A percentile compares a stretch with the other conserved stretches of the same genome.
phyloP scores from a whole-genome alignment of 345 rosid species.

The Hevea brasiliensis region DNA sequence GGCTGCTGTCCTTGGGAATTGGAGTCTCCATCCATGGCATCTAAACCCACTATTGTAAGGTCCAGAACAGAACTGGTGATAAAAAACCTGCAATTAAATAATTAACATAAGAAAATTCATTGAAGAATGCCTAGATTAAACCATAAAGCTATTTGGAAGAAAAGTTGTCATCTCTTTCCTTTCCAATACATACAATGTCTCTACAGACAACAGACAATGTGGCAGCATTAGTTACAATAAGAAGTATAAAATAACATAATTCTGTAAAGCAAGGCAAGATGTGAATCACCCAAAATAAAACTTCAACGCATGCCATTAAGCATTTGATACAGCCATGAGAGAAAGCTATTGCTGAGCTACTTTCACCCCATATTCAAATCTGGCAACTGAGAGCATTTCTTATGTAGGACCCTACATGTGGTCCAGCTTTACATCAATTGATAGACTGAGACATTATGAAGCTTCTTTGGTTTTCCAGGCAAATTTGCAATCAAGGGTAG shows the following conservation, averaged over 20 bases:
- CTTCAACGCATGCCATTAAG: not conserved
- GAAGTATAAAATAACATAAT: not conserved
- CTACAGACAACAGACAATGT: not conserved
- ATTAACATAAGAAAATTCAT: conserved; percentile 5
- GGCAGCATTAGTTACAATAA: not conserved
- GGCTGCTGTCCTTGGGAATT: conserved; percentile 66
- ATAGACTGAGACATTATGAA: not conserved
- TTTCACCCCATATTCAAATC: not conserved
- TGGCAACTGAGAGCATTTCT: not conserved
- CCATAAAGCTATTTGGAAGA: not conserved
- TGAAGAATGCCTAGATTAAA: not conserved
- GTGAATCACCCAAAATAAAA: not conserved
- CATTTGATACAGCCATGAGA: not conserved
- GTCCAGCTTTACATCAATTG: not conserved
- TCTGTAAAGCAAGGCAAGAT: not conserved
- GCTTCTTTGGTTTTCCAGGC: not conserved
- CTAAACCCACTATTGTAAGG: conserved; percentile 86
- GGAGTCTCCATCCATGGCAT: conserved; percentile 71
- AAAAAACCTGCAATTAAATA: conserved; percentile 69
- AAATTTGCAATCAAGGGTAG: not conserved
- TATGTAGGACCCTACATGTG: not conserved
- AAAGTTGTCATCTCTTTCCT: not conserved
- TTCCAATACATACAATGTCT: not conserved
- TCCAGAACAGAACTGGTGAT: conserved; percentile 87
- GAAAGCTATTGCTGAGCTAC: not conserved